These are phyloP conservation scores for Tuctoria greenei DNA, from an alignment of 176 grass and related monocot species.

Conservation along the genomic window DNA sequence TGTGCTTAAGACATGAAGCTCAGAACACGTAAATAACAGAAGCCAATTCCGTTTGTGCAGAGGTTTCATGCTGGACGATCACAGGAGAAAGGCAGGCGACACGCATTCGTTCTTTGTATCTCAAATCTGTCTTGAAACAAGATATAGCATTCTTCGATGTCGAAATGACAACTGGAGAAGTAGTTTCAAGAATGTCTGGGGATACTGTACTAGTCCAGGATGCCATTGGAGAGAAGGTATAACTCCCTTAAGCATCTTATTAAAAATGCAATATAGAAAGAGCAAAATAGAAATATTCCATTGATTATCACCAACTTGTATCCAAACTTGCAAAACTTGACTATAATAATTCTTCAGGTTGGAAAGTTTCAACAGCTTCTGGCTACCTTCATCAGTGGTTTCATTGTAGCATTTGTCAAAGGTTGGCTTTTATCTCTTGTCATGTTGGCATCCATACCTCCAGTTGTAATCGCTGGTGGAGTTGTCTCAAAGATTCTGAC, in stretches of 20 bases:
- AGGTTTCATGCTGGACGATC: constrained; percentile 83
- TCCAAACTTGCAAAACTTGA: not conserved
- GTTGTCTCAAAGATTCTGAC: constrained; percentile 24
- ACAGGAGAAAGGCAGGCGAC: constrained; percentile 75
- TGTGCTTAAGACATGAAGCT: not conserved
- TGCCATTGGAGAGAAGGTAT: constrained; percentile 61
- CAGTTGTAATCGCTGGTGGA: constrained; percentile 51
- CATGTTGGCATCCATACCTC: constrained; percentile 61
- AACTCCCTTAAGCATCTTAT: not conserved
- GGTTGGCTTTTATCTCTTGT: constrained; percentile 73
- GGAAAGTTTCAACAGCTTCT: constrained; percentile 68
- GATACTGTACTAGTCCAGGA: constrained; percentile 63
- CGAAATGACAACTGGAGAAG: constrained; percentile 60
- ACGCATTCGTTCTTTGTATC: constrained; percentile 63
- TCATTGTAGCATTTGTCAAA: constrained; percentile 61
- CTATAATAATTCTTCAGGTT: constrained; percentile 35
- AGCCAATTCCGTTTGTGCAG: constrained; percentile 22
- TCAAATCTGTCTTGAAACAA: constrained; percentile 70
- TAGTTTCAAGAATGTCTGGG: constrained; percentile 42
- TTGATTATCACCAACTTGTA: not conserved
- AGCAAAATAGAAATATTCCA: not conserved
- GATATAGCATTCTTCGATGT: constrained; percentile 70
- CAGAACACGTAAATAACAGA: not conserved
- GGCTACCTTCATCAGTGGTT: constrained; percentile 62
- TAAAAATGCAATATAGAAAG: not conserved